These are phyloP conservation scores for Nigrograna mackinnonii DNA, from an alignment of 2,329 filamentous ascomycete genomes.

Conservation along the genomic window DNA sequence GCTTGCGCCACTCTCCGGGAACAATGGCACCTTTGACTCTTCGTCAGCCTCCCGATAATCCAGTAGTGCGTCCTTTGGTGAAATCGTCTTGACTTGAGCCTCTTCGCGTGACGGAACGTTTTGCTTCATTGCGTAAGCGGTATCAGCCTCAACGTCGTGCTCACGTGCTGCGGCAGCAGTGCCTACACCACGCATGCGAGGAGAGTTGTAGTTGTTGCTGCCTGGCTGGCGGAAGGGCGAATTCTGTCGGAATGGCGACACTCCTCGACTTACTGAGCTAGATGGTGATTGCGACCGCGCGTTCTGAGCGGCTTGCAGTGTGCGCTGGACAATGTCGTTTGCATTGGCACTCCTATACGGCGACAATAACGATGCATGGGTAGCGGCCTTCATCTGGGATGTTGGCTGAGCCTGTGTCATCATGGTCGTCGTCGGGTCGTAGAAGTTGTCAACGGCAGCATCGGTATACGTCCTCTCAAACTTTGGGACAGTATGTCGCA, in stretches of 20 bases:
- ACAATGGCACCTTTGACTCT: slow-evolving; percentile 72
- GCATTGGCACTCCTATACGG: slow-evolving; percentile 52
- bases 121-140: slow-evolving; percentile 47
- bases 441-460: slow-evolving; percentile 81
- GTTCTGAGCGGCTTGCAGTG: slow-evolving; percentile 77
- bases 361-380: slow-evolving; percentile 54
- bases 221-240: slow-evolving; percentile 53
- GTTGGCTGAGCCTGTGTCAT: slow-evolving; percentile 49
- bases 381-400: slow-evolving; percentile 54
- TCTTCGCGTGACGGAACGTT: slow-evolving; percentile 44
- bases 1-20: slow-evolving; percentile 63
- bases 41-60: slow-evolving; percentile 81
- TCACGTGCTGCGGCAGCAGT: slow-evolving; percentile 65
- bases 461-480: slow-evolving; percentile 86
- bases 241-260: slow-evolving; percentile 79
- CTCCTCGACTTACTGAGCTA: slow-evolving; percentile 61
- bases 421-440: slow-evolving; percentile 70
- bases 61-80: slow-evolving; percentile 86
- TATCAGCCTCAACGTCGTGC: slow-evolving; percentile 65
- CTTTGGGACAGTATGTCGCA: slow-evolving; percentile 62
- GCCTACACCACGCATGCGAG: slow-evolving; percentile 47
- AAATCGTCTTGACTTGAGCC: slow-evolving; percentile 77
- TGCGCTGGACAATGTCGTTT: slow-evolving; percentile 67
- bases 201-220: slow-evolving; percentile 44
- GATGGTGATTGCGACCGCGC: slow-evolving; percentile 63